Percentiles rank a stretch among this genome's conserved stretches.
Evolutionary conservation across 1,284 basidiomycete genomes (phyloP).

Genomic region (Leccinum huronense): DNA sequence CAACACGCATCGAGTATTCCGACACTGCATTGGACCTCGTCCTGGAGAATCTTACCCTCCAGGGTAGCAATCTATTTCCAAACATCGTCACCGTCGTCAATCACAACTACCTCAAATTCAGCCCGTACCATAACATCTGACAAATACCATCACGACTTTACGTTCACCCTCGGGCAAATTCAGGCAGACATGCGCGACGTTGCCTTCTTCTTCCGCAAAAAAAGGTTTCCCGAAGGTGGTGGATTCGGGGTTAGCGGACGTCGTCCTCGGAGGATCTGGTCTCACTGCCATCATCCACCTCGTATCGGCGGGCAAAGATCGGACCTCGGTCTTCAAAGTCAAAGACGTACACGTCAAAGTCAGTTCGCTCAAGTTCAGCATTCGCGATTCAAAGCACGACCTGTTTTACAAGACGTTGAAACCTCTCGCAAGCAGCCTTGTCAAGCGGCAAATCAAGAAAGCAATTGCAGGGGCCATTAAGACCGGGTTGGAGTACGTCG

Average conservation of each 20-base stretch:
- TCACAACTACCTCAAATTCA: conserved; percentile 83
- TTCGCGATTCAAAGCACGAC: conserved; percentile 92
- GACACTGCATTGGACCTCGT: conserved; percentile 85
- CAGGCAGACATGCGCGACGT: conserved; percentile 95
- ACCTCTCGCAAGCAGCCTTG: conserved; percentile 73
- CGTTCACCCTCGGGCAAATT: conserved; percentile 76
- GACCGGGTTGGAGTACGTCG: conserved; percentile 82
- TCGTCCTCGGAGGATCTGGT: conserved; percentile 81
- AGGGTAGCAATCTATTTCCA: conserved; percentile 80
- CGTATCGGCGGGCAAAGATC: conserved; percentile 62
- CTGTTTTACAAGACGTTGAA: conserved; percentile 82
- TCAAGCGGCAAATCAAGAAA: conserved; percentile 90
- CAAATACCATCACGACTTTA: conserved; percentile 66
- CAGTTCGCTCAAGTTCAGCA: conserved; percentile 84
- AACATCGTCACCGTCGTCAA: conserved; percentile 81
- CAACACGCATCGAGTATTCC: conserved; percentile 90
- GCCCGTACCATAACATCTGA: conserved; percentile 68
- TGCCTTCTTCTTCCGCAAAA: conserved; percentile 79
- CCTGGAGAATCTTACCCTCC: conserved; percentile 90
- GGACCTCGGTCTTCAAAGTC: conserved; percentile 75
- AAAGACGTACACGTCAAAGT: conserved; percentile 79
- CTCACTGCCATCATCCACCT: conserved; percentile 65
- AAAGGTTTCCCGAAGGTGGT: conserved; percentile 81
- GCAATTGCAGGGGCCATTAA: conserved; percentile 77
- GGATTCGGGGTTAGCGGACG: conserved; percentile 92